Evolutionary conservation across 2,329 filamentous ascomycete species (phyloP), one percentile per base, ranked within the genome.

Genomic region (Clonostachys rosea): DNA sequence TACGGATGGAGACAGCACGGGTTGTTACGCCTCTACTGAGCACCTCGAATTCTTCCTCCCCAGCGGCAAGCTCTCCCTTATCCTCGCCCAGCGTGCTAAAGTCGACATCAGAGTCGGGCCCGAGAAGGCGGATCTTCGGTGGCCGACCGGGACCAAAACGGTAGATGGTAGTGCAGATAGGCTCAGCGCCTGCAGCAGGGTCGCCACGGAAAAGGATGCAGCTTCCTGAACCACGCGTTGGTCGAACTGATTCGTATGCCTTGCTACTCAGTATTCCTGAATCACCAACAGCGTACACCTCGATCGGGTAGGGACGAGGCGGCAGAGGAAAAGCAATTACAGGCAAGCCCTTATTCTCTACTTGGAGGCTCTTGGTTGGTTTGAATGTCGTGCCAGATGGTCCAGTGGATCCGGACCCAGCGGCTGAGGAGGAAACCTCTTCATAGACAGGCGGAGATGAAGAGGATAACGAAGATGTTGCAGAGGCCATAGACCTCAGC

Each of bases 131-230:
- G 20, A 85, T 61, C 40, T 69, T 60, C 4, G 81, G 80, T 7
- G 75, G 69, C 3, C 70, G 68, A 39, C 68, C 69, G 2, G 79
- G 79, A 0, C 81, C 80, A 54, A 76, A 82, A 52, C 72, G 74
- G 61, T 84, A 84, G 5, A 68, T 72, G 1, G 80, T 84, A 1
- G 59, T 66, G 51, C 70, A 74, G n/a, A 81, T 55, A 6, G 70
- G 60, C 12, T 56, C 17, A 12, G 34, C 24, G 17, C 39, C 48
- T n/a, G 57, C 56, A 2, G 49, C 45, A 6, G 56, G 53, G 13
- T 69, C 65, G 35, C 68, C 63, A 35, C 74, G 61, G 5, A 76
- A 59, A 43, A 81, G 71, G 51, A 69, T 68, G 50, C 76, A 70
- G 34, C 65, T 70, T 4, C 71, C 77, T 1, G 77, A 80, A 49